Evolutionary conservation across 768 basidiomycete species (phyloP).

Genomic region (Thelephora ganbajun): DNA sequence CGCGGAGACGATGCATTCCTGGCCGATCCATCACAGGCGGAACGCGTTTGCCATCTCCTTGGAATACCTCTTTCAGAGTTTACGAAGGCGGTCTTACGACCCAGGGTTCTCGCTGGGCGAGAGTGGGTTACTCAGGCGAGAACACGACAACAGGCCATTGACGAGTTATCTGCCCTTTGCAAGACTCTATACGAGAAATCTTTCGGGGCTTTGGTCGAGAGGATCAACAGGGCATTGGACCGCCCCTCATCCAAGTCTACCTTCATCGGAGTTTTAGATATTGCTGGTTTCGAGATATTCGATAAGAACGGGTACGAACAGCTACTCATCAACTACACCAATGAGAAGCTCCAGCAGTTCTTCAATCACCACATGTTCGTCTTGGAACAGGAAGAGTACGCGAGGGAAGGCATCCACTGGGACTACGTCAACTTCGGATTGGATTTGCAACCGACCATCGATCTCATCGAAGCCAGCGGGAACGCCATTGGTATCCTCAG

Average conservation of each 20-base stretch:
- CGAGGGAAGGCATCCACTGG: conserved; percentile 94
- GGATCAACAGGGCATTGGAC: conserved; percentile 89
- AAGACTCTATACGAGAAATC: conserved; percentile 97
- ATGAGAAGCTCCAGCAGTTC: conserved; percentile 96
- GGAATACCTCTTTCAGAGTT: conserved; percentile 84
- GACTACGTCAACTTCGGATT: conserved; percentile 96
- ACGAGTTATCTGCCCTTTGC: conserved; percentile 82
- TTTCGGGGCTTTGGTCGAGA: conserved; percentile 85
- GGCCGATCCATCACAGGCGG: conserved; percentile 74
- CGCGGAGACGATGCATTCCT: conserved; percentile 69
- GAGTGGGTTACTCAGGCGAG: conserved; percentile 96
- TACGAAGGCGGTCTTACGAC: conserved; percentile 75
- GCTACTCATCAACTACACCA: conserved; percentile 95
- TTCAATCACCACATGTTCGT: conserved; percentile 99
- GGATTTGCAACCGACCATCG: conserved; percentile 95
- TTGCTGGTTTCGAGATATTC: conserved; percentile 98
- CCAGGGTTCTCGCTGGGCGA: conserved; percentile 83
- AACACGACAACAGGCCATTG: conserved; percentile 81
- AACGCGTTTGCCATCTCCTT: conserved; percentile 80
- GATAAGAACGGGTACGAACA: conserved; percentile 94
- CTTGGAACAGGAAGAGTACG: conserved; percentile 96
- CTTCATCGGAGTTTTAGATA: conserved; percentile 97
- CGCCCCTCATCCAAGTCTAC: conserved; percentile 83
- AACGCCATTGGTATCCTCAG: conserved; percentile 78
- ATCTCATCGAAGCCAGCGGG: conserved; percentile 78